Base-by-base conservation (phyloP, 2,329 filamentous ascomycete species). In the Sporothrix protearum region DNA sequence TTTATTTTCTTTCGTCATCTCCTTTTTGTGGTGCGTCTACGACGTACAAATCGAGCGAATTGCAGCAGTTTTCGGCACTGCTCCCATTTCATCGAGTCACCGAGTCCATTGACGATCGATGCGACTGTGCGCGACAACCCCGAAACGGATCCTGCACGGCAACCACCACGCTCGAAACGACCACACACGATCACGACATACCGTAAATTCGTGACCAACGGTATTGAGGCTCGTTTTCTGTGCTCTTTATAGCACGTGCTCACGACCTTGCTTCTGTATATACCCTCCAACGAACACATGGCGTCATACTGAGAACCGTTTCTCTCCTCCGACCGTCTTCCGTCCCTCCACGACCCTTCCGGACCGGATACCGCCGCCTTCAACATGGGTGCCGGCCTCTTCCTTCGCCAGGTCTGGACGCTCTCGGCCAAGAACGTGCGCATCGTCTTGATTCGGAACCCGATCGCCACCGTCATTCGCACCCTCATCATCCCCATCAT, bases 361-460 rank as follows among this genome's bases (percentile, higher is more conserved):
- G 19, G 57, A 39, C 57, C n/a, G 57, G 36, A 25, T 25, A 42
- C 57, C 33, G 57, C 33, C 7, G 4, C 8, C 7, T 22, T 47
- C 47, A 30, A 12, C 59, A 73, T 73, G 69, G 64, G 22, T n/a
- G 64, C 64, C 9, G 39, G 66, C 39, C 57, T 75, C 55, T 75
- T 75, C 39, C 51, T 74, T 39, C 83, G 84, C 73, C 89, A 91
- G 78, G 85, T 86, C 68, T 84, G 85, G 83, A 90, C 88, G 66
- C 81, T 91, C 73, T 86, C 85, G 77, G 80, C 80, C 76, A 91
- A 91, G 79, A 91, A 90, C 76, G 80, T 89, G 70, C 84, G 86
- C 70, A 87, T 89, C 75, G 82, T 88, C 16, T 76, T 89, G 45
- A 76, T 84, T 57, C 86, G 88, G 6, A 88, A 89, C 78, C 76